Evolutionary conservation across 106 monocot genomes (phyloP).

Genomic region (Platanthera guangdongensis): DNA sequence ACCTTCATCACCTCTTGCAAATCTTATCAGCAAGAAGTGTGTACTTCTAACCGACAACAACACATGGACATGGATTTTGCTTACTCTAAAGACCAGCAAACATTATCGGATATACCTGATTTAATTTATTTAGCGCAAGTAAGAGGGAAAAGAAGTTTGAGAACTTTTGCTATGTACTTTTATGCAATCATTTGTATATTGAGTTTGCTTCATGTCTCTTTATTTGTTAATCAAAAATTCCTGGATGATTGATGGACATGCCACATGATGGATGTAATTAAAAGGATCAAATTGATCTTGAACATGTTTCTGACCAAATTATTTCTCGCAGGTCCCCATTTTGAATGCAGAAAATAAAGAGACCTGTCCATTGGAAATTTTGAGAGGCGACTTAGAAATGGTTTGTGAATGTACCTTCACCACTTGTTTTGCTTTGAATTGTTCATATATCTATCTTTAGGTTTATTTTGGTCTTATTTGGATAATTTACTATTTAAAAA

Average conservation of each 20-base stretch:
- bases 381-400: slow-evolving; percentile 56
- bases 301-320: background rate
- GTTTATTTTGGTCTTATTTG: background rate
- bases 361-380: slow-evolving; percentile 28
- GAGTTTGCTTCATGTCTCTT: background rate
- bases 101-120: slow-evolving; percentile 21
- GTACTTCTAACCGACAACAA: slow-evolving; percentile 10
- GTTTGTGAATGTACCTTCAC: slow-evolving; percentile 20
- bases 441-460: background rate
- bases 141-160: background rate
- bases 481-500: background rate
- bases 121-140: slow-evolving; percentile 90
- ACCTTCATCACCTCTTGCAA: slow-evolving; percentile 59
- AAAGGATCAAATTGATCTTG: background rate
- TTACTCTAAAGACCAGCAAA: slow-evolving; percentile 25
- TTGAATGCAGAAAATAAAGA: slow-evolving; percentile 52
- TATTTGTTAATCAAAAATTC: background rate
- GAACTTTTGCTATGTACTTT: background rate
- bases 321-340: slow-evolving; percentile 70
- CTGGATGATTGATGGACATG: background rate
- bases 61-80: background rate
- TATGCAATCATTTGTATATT: background rate
- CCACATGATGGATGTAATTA: background rate
- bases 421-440: background rate
- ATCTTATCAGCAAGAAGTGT: slow-evolving; percentile 22